Evolutionary conservation across 306 rosid genomes (phyloP).

Genomic region (Benincasa hispida): DNA sequence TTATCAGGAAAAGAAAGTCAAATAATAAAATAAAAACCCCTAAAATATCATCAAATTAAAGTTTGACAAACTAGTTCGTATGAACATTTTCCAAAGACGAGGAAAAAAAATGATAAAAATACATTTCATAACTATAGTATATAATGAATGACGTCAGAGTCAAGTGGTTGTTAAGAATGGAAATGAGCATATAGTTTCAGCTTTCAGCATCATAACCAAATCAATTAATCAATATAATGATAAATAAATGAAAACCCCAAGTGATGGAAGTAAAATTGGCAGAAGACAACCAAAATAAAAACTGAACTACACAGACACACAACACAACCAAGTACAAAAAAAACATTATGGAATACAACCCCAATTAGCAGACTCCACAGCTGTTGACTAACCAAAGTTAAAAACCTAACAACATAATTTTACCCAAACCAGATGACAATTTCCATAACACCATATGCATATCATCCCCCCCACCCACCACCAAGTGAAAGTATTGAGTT

Average conservation of each 20-base stretch:
- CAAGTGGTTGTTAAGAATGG: background rate
- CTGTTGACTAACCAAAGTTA: constrained; percentile 27
- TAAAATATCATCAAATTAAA: too few relatives aligned
- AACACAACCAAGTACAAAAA: background rate
- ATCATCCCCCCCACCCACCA: background rate
- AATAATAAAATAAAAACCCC: too few relatives aligned
- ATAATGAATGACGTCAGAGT: background rate
- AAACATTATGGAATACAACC: constrained; percentile 18
- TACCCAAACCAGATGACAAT: constrained; percentile 39
- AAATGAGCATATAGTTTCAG: background rate
- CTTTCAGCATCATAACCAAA: background rate
- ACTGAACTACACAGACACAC: background rate
- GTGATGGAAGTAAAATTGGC: background rate
- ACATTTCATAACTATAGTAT: background rate
- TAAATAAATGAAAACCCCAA: constrained; percentile 6
- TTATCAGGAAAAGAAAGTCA: too few relatives aligned
- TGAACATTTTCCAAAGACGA: background rate
- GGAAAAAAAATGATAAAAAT: background rate
- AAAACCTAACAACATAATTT: constrained; percentile 53
- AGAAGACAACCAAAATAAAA: background rate
- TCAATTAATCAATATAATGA: constrained; percentile 8
- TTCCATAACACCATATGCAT: background rate
- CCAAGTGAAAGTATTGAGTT: constrained; percentile 7
- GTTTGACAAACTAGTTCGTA: background rate
- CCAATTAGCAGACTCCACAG: constrained; percentile 69